Base-by-base conservation (phyloP, 1,284 basidiomycete species). In the Marasmius oreades region DNA sequence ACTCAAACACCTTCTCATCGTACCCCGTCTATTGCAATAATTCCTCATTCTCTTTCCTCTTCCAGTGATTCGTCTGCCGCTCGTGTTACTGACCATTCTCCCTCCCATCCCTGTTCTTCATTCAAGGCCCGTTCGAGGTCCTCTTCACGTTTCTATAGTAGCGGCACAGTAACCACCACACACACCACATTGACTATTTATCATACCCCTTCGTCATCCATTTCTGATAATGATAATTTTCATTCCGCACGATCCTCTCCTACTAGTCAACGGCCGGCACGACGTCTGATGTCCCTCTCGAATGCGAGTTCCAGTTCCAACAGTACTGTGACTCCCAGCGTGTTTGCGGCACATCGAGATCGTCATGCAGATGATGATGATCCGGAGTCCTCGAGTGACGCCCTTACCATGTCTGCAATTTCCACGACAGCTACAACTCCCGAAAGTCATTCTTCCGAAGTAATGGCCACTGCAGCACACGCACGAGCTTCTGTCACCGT, bases 121-220 rank as follows among this genome's bases (percentile, higher is more conserved):
- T 66, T 68, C 7, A 71, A 74, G 55, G 77, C 75, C 2, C 73
- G 72, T 53, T 81, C 81, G 11, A 74, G 71, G 56, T 59, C 68
- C 44, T 67, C 73, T 45, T 71, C 73, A 37, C 66, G 77, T 57
- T 70, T 78, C 63, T 67, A 77, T 61, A 68, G 71, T 24, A 78
- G 43, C 22, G 47, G 26, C 8, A 42, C 44, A 11, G 28, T 79
- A 48, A 85, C 83, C 11, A 76, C 82, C 20, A 76, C 78, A 18
- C 78, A 75, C 37, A 84, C 85, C 0, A 76, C 76, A 2, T 66
- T 81, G 6, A 82, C 84, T 1, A 76, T 84, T 47, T 90, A 86
- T 67, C 85, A 90, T 67, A 90, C 88, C 0, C 87, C 89, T 6
- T 80, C 84, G 0, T 88, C 88, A 0, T 89, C 87, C n/a, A 60